A percentile compares a stretch with the other conserved stretches of the same genome.
Evolutionary conservation across 2,329 filamentous ascomycete species (phyloP).

Genomic region (Alternaria sp.): DNA sequence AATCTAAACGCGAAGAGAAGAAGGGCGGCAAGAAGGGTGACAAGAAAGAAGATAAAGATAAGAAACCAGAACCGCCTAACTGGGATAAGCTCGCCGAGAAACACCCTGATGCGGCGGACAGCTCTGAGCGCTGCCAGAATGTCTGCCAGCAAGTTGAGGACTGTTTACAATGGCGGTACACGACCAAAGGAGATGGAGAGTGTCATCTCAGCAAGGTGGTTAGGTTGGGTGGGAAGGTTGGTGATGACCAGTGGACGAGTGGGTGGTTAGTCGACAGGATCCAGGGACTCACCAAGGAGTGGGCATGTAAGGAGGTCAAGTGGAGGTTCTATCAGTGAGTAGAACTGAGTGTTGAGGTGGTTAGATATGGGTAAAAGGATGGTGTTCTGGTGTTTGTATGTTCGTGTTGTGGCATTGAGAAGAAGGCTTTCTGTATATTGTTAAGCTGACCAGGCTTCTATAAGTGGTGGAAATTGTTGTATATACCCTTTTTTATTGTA

Average conservation of each 20-base stretch:
- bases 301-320: conserved; percentile 39
- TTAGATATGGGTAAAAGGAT: background rate
- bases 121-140: conserved; percentile 34
- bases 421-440: background rate
- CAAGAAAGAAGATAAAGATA: conserved; percentile 16
- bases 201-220: conserved; percentile 47
- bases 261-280: conserved; percentile 51
- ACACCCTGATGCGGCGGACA: conserved; percentile 37
- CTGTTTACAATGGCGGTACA: conserved; percentile 51
- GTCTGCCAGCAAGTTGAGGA: conserved; percentile 40
- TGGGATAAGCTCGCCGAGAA: conserved; percentile 28
- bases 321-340: conserved; percentile 42
- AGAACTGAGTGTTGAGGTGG: background rate
- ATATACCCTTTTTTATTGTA: conserved; percentile 9
- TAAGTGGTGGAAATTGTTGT: background rate
- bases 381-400: background rate
- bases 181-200: conserved; percentile 34
- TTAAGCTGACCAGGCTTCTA: background rate
- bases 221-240: conserved; percentile 36
- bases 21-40: background rate
- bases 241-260: conserved; percentile 39
- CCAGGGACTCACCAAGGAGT: conserved; percentile 24
- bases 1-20: conserved; percentile 4
- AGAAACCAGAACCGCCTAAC: conserved; percentile 19
- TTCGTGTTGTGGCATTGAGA: background rate